phyloP scores from a whole-genome alignment of 2,329 filamentous ascomycete genomes.

The Fusarium algeriense region DNA sequence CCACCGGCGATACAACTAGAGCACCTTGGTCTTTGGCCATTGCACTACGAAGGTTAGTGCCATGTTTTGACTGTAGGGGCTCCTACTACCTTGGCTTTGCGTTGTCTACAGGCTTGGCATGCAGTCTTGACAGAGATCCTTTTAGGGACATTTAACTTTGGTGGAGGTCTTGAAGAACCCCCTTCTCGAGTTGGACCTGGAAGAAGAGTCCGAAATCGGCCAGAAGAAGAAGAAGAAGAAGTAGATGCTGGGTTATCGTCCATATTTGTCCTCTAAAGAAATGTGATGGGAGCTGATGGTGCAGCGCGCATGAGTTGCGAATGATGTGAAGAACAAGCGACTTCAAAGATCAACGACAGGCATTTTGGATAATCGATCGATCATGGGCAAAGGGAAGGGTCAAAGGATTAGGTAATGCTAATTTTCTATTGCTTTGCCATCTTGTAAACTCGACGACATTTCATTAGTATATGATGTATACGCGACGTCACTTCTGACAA shows the following conservation, averaged over 20 bases:
- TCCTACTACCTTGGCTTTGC: slow-evolving; percentile 26
- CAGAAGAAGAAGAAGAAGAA: neutral
- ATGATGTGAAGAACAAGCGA: neutral
- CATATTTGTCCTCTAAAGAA: neutral
- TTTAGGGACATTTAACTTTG: slow-evolving; percentile 27
- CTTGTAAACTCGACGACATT: slow-evolving; percentile 14
- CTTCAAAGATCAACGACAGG: neutral
- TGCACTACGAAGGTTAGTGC: slow-evolving; percentile 21
- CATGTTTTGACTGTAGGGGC: neutral
- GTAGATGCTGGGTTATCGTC: neutral
- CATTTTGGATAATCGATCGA: neutral
- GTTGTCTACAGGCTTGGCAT: slow-evolving; percentile 32
- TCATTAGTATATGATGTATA: slow-evolving; percentile 20
- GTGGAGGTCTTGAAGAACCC: neutral
- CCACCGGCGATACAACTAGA: slow-evolving; percentile 15
- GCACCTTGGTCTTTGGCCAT: slow-evolving; percentile 28
- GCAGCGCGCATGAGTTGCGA: neutral
- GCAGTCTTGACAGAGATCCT: slow-evolving; percentile 27
- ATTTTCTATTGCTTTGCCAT: neutral
- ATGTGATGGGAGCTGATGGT: too few species aligned
- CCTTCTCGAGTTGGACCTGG: slow-evolving; percentile 13
- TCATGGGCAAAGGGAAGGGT: neutral
- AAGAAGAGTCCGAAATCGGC: slow-evolving; percentile 12
- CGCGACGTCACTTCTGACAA: slow-evolving; percentile 24
- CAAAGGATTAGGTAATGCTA: neutral